Percentiles rank a stretch among this genome's conserved stretches.
phyloP scores from a whole-genome alignment of 805 yeast genomes.

The Metschnikowia lochheadii region DNA sequence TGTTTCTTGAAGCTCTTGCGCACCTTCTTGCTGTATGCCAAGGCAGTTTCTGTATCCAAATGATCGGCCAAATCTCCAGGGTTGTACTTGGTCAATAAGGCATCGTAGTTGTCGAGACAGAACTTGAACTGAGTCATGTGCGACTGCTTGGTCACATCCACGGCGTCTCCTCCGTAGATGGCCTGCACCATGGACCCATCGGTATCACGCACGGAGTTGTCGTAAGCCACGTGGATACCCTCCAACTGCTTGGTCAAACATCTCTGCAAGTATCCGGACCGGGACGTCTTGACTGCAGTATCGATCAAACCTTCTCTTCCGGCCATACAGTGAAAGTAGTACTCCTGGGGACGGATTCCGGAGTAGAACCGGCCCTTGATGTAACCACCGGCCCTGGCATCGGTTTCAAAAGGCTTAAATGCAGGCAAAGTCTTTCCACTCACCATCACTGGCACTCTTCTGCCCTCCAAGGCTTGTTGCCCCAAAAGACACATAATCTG shows the following conservation, averaged over 20 bases:
- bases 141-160: constrained; percentile 91
- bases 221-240: constrained; percentile 92
- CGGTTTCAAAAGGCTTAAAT: constrained; percentile 94
- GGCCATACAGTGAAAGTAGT: constrained; percentile 99
- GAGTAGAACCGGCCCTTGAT: constrained; percentile 96
- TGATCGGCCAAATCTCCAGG: constrained; percentile 69
- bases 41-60: constrained; percentile 81
- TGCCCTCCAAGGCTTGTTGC: constrained; percentile 98
- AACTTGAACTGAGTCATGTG: constrained; percentile 91
- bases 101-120: constrained; percentile 87
- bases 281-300: constrained; percentile 97
- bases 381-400: constrained; percentile 98
- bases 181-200: constrained; percentile 94
- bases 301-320: constrained; percentile 99
- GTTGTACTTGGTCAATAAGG: constrained; percentile 79
- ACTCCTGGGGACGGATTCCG: constrained; percentile 97
- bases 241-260: constrained; percentile 97
- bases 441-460: constrained; percentile 99
- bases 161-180: constrained; percentile 95
- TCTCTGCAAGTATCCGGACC: constrained; percentile 97
- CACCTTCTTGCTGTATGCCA: constrained; percentile 75
- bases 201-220: constrained; percentile 90
- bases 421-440: constrained; percentile 96
- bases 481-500: constrained; percentile 99
- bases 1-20: constrained; percentile 69